Evolutionary conservation across 2,329 filamentous ascomycete genomes (phyloP).

Genomic region (Colletotrichum agaves): DNA sequence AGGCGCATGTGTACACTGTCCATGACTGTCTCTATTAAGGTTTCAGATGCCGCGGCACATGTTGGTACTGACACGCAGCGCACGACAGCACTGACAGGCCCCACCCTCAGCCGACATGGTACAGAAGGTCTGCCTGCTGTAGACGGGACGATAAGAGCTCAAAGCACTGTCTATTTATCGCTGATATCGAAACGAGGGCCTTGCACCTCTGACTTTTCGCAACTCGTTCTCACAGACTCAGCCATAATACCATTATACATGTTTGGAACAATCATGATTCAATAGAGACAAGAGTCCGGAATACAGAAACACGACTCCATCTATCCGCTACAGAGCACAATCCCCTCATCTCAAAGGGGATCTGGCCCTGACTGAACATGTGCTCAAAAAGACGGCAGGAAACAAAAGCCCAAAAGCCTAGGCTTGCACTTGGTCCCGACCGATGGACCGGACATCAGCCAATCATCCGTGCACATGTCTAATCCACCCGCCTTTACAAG

Average conservation of each 20-base stretch:
- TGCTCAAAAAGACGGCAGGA: background rate
- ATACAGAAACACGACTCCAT: background rate
- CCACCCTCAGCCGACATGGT: background rate
- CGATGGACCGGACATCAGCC: conserved; percentile 29
- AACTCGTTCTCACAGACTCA: background rate
- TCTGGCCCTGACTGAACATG: conserved; percentile 14
- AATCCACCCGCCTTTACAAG: conserved; percentile 35
- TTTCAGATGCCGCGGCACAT: conserved; percentile 17
- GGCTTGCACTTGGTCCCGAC: conserved; percentile 5
- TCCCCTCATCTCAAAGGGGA: background rate
- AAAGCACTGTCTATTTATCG: background rate
- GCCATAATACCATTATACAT: background rate
- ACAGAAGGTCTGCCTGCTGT: background rate
- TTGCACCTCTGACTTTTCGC: conserved; percentile 33
- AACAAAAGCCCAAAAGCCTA: background rate
- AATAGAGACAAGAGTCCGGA: background rate
- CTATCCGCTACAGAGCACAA: background rate
- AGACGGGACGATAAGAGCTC: conserved; percentile 20
- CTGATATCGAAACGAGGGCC: background rate
- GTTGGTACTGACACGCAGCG: background rate
- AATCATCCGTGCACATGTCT: conserved; percentile 37
- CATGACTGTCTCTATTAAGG: background rate
- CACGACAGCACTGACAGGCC: conserved; percentile 3
- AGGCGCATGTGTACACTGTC: conserved; percentile 10
- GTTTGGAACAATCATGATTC: accelerated